Base-by-base conservation (phyloP, 371 early-diverging fungal genomes). In the Batkoa obscura region DNA sequence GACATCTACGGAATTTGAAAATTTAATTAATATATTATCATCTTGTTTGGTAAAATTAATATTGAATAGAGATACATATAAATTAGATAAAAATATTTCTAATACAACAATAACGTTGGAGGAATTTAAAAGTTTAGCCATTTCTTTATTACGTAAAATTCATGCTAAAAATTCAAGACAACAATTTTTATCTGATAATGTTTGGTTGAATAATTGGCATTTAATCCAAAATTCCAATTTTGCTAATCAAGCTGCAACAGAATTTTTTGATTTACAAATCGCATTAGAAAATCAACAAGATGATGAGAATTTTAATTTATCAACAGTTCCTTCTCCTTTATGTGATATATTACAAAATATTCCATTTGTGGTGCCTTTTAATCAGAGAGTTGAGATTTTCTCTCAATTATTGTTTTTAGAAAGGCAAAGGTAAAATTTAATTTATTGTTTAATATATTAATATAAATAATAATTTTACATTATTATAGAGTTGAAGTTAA, bases 321-420 rank as follows among this genome's bases (percentile, higher is more conserved):
- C 42, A 41, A 30, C 30, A 4, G 23, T 8, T 23, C 48, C 36
- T 23, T 23, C 23, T 23, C 23, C 23, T 23, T 23, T 23, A 23
- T 23, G 23, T 23, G 23, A 23, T 23, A 23, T 23, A 23, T 1
- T 78, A 90, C 23, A 45, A 5, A 4, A 13, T 5, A 15, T 45
- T 12, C 45, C 45, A 13, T 45, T 45, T 15, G 5, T 45, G 45
- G 23, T 45, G 4, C 88, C 89, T 0, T 91, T 95, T 62, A 84
- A 86, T 50, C 77, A 79, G 41, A 83, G 95, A 12, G 87, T 91
- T 5, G 69, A 75, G 10, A 75, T 95, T n/a, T 91, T 95, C 61
- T 72, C 88, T 10, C 72, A 72, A 56, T 79, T 69, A 72, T 91
- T 8, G 38, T 10, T 6, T 36, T 8, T 43, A 10, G 45, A 57